phyloP scores from a whole-genome alignment of 2,329 filamentous ascomycete species.

The Microcyclospora tardicrescens region DNA sequence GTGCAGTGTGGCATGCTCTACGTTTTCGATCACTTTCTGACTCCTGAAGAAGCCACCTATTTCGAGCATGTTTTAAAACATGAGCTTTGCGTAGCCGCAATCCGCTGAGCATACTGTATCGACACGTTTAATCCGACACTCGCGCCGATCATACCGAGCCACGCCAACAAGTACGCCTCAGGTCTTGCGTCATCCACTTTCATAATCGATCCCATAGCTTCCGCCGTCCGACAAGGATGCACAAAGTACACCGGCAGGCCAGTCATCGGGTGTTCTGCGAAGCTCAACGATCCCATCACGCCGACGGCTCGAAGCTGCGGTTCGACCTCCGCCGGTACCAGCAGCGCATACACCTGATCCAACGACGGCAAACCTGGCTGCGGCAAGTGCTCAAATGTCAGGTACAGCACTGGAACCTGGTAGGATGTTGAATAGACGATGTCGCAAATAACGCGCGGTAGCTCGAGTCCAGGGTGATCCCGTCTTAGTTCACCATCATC shows the following conservation, averaged over 20 bases:
- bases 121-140: slow-evolving; percentile 54
- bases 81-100: neutral
- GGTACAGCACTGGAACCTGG: slow-evolving; percentile 33
- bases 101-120: slow-evolving; percentile 8
- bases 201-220: slow-evolving; percentile 53
- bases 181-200: slow-evolving; percentile 22
- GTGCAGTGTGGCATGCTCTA: too few relatives aligned
- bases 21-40: too few relatives aligned
- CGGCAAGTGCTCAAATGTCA: slow-evolving; percentile 17
- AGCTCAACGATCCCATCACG: slow-evolving; percentile 19
- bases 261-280: slow-evolving; percentile 63
- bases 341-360: slow-evolving; percentile 21
- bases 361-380: slow-evolving; percentile 6
- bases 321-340: slow-evolving; percentile 21
- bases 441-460: slow-evolving; percentile 21
- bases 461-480: too few relatives aligned
- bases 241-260: slow-evolving; percentile 74
- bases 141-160: slow-evolving; percentile 77
- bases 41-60: too few relatives aligned
- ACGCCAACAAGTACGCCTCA: slow-evolving; percentile 67
- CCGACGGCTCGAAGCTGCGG: slow-evolving; percentile 24
- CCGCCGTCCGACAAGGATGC: slow-evolving; percentile 80
- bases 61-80: too few relatives aligned
- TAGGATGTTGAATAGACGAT: slow-evolving; percentile 32
- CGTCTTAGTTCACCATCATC: neutral